A percentile compares a stretch with the other conserved stretches of the same genome.
These are phyloP conservation scores for Lipomyces oligophaga DNA, from an alignment of 805 yeast species.

Conservation along the genomic window DNA sequence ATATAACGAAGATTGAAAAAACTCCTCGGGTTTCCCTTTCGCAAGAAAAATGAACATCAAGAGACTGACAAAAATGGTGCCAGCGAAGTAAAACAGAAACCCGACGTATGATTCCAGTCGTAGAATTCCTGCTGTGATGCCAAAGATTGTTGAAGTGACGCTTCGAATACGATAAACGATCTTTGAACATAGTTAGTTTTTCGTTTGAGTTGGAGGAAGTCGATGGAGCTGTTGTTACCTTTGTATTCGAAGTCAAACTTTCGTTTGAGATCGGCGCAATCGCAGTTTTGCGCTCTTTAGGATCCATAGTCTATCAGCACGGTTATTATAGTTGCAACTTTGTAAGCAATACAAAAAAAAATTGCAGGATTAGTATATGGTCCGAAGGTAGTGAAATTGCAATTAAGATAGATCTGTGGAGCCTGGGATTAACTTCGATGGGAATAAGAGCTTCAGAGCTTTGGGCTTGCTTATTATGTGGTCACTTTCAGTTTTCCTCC, in stretches of 20 bases:
- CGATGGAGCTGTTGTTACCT: constrained; percentile 6
- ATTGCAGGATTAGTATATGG: too few relatives aligned
- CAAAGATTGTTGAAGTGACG: constrained; percentile 25
- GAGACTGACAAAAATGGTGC: constrained; percentile 15
- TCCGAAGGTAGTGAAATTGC: too few relatives aligned
- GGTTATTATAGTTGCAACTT: too few relatives aligned
- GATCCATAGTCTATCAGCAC: constrained; percentile 24
- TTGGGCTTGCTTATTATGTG: too few relatives aligned
- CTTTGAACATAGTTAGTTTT: constrained; percentile 3
- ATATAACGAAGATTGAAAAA: constrained; percentile 41
- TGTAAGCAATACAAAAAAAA: too few relatives aligned
- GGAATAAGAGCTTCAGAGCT: too few relatives aligned
- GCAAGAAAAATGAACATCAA: constrained; percentile 37
- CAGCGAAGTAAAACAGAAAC: constrained; percentile 29
- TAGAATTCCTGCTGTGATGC: constrained; percentile 27
- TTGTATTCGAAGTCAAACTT: constrained; percentile 19
- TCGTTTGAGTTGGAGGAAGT: not conserved
- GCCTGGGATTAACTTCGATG: too few relatives aligned
- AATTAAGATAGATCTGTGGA: too few relatives aligned
- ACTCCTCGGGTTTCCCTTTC: constrained; percentile 39
- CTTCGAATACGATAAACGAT: constrained; percentile 24
- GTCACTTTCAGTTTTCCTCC: too few relatives aligned
- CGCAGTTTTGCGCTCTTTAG: constrained; percentile 13
- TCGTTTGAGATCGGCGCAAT: constrained; percentile 20
- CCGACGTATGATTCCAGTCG: constrained; percentile 28